These are phyloP conservation scores for Pyrenopolyporus hunteri DNA, from an alignment of 495 filamentous ascomycete genomes.

Conservation along the genomic window DNA sequence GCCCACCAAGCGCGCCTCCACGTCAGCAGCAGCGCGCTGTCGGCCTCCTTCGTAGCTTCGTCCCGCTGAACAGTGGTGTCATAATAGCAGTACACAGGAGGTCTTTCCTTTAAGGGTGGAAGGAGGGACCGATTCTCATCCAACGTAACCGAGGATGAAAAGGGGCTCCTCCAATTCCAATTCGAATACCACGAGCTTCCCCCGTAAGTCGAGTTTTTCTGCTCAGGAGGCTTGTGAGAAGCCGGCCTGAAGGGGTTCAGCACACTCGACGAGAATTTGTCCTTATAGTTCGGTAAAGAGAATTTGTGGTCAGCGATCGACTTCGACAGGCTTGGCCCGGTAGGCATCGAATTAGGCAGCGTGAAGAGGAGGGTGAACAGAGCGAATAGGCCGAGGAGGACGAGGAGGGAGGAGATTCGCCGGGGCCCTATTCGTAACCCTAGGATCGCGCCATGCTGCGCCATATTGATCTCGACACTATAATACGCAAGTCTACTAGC, in stretches of 20 bases:
- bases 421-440: constrained; percentile 53
- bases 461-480: constrained; percentile 47
- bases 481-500: constrained; percentile 5
- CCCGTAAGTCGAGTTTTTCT: constrained; percentile 78
- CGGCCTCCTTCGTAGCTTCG: constrained; percentile 65
- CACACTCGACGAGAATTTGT: constrained; percentile 49
- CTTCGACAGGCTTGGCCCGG: constrained; percentile 45
- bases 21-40: constrained; percentile 78
- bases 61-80: constrained; percentile 70
- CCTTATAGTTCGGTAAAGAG: constrained; percentile 54
- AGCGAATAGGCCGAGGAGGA: constrained; percentile 50
- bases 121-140: constrained; percentile 89
- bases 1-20: constrained; percentile 97
- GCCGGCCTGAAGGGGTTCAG: constrained; percentile 67
- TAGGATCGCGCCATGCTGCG: constrained; percentile 54
- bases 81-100: constrained; percentile 92
- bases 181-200: constrained; percentile 85
- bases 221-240: constrained; percentile 74
- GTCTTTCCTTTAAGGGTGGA: constrained; percentile 73
- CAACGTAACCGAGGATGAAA: constrained; percentile 82
- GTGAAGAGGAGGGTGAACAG: constrained; percentile 56
- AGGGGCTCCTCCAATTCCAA: constrained; percentile 84
- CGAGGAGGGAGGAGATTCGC: constrained; percentile 53
- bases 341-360: constrained; percentile 51
- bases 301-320: constrained; percentile 49